Conservation (phyloP, 192 early-diverging fungal species). For the Backusella psychrophila region DNA sequence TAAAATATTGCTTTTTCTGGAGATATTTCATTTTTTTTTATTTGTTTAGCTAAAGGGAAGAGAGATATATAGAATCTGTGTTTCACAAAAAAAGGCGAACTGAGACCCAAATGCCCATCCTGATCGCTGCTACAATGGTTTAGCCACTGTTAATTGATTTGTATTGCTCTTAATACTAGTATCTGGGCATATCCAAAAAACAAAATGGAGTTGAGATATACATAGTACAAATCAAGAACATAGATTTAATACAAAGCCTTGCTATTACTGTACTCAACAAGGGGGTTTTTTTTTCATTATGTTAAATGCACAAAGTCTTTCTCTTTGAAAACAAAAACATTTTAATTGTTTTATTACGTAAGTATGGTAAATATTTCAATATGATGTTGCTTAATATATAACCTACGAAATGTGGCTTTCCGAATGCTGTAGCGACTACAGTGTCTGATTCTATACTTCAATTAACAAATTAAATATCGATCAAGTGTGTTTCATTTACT, state of each 20-base stretch:
- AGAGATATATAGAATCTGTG: not conserved
- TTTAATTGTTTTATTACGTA: too few relatives aligned
- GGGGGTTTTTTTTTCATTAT: too few relatives aligned
- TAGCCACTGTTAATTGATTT: not conserved
- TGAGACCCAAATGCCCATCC: not conserved
- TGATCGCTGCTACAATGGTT: not conserved
- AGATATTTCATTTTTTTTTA: conserved; percentile 1
- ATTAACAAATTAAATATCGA: not conserved
- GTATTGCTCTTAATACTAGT: not conserved
- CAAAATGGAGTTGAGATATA: too few relatives aligned
- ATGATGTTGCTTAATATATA: not conserved
- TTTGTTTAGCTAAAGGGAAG: not conserved
- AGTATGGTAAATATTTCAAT: not conserved
- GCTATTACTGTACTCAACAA: too few relatives aligned
- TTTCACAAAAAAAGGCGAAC: not conserved
- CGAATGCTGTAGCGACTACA: not conserved
- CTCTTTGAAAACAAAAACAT: too few relatives aligned
- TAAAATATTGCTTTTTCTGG: not conserved
- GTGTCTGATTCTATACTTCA: not conserved
- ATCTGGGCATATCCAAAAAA: too few relatives aligned
- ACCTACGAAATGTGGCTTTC: not conserved
- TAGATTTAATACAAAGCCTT: too few relatives aligned
- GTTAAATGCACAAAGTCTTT: not conserved
- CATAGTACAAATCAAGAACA: too few relatives aligned
- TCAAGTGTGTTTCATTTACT: not conserved